Base-by-base conservation (phyloP, 169 alveolate species). In the Cyclospora cayetanensis region DNA sequence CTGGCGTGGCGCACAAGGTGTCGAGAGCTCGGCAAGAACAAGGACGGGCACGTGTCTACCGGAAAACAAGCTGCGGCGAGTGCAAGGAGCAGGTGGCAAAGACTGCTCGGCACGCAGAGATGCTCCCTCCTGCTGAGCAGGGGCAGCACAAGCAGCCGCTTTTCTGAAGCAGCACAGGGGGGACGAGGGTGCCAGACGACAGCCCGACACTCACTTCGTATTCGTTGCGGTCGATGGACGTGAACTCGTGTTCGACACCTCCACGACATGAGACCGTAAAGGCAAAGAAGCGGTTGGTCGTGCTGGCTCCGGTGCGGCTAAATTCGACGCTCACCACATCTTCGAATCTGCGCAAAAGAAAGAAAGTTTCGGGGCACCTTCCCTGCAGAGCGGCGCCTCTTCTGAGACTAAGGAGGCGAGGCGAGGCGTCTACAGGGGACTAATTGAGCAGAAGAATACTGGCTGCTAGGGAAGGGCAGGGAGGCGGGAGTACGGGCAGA, bases 211-310 rank as follows among this genome's bases (percentile, higher is more conserved):
- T 25, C 85, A 92, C 94, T 3, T 37, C 29, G 86, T 97, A 98
- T 83, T 98, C 99, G 68, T 96, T 97, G 77, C 97, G 94, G 65
- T 98, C 99, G 60, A 98, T 96, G 91, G 98, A 97, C 34, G 99
- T 98, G 90, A 98, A 98, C 79, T 97, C 98, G 94, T 94, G 97
- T 42, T 97, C 98, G 20, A 96, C 96, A 50, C 98, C 98, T 29
- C 97, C 97, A 80, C 96, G 96, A 50, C 96, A 96, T 39, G 96
- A 93, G 37, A 97, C 97, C n/a, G 96, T 97, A 79, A 98, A 94
- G 63, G 99, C 99, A 90, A 98, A 98, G 84, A 98, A 97, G 70
- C 99, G 96, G 91, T 97, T 98, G 85, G 98, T 98, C 65, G 98
- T 96, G 63, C 97, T 96, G 52, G 96, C 97, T 37, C 98, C 98